Evolutionary conservation across 129 eudicot species (phyloP).

Genomic region (Apium graveolens): DNA sequence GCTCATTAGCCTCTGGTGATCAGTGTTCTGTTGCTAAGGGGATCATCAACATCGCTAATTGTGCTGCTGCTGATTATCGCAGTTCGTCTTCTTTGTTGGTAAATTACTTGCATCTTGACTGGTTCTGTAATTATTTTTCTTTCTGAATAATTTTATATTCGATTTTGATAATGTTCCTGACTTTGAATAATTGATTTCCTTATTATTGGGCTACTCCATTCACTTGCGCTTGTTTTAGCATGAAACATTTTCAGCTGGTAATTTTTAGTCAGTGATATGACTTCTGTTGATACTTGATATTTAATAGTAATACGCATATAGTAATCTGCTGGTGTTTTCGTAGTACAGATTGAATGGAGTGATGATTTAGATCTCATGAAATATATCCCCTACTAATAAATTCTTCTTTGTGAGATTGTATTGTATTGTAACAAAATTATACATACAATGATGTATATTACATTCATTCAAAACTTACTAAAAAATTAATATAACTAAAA

Average conservation of each 20-base stretch:
- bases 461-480: no score
- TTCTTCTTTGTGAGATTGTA: no score
- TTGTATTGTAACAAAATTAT: no score
- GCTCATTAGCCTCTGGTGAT: background rate
- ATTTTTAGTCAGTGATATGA: background rate
- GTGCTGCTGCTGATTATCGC: background rate
- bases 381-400: background rate
- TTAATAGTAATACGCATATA: background rate
- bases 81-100: slow-evolving; percentile 7
- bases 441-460: no score
- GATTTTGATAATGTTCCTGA: background rate
- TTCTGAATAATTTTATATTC: background rate
- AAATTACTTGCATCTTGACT: background rate
- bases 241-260: background rate
- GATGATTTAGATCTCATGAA: background rate
- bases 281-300: background rate
- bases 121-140: background rate
- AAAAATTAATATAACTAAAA: no score
- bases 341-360: background rate
- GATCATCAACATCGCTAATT: background rate
- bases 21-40: background rate
- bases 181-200: background rate
- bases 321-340: no score
- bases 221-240: background rate
- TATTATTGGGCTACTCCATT: no score